Conservation (phyloP, 345 rosid species). For the Geranium rotundifolium region DNA sequence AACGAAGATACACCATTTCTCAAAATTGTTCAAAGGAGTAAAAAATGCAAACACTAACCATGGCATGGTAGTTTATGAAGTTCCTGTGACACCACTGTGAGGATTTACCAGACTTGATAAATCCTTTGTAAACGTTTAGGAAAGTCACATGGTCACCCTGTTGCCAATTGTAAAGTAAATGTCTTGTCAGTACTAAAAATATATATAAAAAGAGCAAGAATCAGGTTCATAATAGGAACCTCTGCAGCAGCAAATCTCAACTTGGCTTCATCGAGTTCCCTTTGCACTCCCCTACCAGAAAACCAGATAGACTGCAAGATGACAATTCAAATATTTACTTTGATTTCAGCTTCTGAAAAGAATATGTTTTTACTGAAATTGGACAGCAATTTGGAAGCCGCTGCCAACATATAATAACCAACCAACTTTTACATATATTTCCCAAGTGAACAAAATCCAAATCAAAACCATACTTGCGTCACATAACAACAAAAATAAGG, state of each 20-base stretch:
- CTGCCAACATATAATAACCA: no score
- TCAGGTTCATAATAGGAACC: slow-evolving; percentile 25
- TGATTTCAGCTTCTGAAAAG: no score
- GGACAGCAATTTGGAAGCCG: no score
- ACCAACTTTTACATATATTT: no score
- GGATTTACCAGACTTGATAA: slow-evolving; percentile 73
- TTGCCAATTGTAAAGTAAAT: slow-evolving; percentile 9
- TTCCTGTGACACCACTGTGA: slow-evolving; percentile 80
- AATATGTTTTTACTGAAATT: no score
- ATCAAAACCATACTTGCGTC: no score
- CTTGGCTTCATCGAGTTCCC: slow-evolving; percentile 83
- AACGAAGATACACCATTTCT: background rate
- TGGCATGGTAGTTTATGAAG: slow-evolving; percentile 71
- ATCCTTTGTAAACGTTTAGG: slow-evolving; percentile 83
- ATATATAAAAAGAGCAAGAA: background rate
- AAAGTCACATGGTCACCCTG: slow-evolving; percentile 96
- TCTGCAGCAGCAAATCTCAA: slow-evolving; percentile 96
- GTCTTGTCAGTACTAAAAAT: background rate
- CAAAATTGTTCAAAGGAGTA: slow-evolving; percentile 6
- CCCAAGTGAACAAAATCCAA: no score
- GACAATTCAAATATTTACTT: background rate
- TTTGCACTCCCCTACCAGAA: slow-evolving; percentile 62
- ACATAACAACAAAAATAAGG: no score
- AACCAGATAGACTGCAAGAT: slow-evolving; percentile 82
- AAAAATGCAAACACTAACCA: slow-evolving; percentile 35